Evolutionary conservation across 2,329 filamentous ascomycete species (phyloP).

Genomic region (Raffaelea albimanens): DNA sequence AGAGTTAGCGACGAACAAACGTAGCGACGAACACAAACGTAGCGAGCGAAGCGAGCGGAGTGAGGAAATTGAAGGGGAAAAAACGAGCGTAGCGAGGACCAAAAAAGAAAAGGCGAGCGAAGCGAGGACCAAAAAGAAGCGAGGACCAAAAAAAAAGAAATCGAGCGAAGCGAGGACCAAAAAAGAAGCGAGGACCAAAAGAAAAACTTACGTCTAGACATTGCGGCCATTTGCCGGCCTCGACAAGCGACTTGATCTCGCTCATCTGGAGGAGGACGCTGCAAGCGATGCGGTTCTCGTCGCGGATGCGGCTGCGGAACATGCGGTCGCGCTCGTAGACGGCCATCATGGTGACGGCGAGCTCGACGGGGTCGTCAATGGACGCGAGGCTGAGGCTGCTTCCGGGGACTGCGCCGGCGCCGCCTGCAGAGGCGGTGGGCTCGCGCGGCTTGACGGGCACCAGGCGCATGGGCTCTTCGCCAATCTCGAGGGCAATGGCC

Average conservation of each 20-base stretch:
- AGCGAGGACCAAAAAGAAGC: not conserved
- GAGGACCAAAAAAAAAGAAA: not conserved
- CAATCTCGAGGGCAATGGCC: slow-evolving; percentile 76
- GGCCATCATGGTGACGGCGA: slow-evolving; percentile 51
- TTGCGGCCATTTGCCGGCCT: slow-evolving; percentile 45
- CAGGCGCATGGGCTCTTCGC: slow-evolving; percentile 67
- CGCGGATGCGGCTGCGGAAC: slow-evolving; percentile 49
- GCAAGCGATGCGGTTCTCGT: slow-evolving; percentile 48
- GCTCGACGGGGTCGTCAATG: slow-evolving; percentile 51
- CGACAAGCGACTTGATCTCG: slow-evolving; percentile 47
- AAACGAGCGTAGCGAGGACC: not conserved
- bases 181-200: not conserved
- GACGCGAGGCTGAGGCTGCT: slow-evolving; percentile 52
- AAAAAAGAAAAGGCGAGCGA: no score
- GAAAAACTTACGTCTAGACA: slow-evolving; percentile 45
- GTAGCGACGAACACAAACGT: not conserved
- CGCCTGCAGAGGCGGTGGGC: slow-evolving; percentile 43
- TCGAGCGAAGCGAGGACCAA: not conserved
- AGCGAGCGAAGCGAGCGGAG: not conserved
- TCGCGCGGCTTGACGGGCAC: slow-evolving; percentile 69
- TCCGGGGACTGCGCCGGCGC: slow-evolving; percentile 43
- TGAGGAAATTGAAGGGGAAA: not conserved
- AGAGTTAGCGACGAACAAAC: not conserved
- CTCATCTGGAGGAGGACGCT: slow-evolving; percentile 51
- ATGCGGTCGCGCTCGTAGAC: slow-evolving; percentile 54